Conservation (phyloP, 371 early-diverging fungal species). For the Zancudomyces culisetae region DNA sequence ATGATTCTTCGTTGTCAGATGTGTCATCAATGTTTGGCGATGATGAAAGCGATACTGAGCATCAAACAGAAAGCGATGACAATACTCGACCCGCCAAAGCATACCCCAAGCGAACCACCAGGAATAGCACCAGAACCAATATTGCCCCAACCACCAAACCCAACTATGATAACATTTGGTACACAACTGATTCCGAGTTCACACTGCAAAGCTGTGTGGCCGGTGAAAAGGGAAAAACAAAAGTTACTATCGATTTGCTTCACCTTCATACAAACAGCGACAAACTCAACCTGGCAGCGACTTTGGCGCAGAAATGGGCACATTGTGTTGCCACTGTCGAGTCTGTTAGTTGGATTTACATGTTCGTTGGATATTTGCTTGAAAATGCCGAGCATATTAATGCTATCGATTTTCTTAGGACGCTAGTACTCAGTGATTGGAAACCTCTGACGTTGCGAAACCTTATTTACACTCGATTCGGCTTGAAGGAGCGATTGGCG, state of each 20-base stretch:
- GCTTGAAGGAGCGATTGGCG: slow-evolving; percentile 6
- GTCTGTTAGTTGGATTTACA: slow-evolving; percentile 15
- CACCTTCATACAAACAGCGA: too few relatives aligned
- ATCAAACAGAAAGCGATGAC: too few relatives aligned
- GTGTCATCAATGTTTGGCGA: background rate
- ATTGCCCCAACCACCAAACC: too few relatives aligned
- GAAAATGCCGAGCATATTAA: slow-evolving; percentile 4
- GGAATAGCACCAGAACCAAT: too few relatives aligned
- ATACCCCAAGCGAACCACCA: too few relatives aligned
- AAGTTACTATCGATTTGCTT: background rate
- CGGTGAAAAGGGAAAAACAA: background rate
- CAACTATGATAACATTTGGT: too few relatives aligned
- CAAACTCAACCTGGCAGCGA: too few relatives aligned
- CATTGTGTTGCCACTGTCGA: too few relatives aligned
- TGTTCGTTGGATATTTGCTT: slow-evolving; percentile 14
- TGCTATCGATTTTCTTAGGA: background rate
- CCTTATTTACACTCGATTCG: background rate
- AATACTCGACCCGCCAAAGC: too few relatives aligned
- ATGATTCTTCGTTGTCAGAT: background rate
- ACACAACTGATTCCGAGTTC: too few relatives aligned
- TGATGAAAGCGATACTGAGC: background rate
- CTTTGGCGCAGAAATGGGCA: too few relatives aligned
- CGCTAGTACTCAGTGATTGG: background rate
- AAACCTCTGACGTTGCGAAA: background rate
- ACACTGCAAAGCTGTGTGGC: too few relatives aligned